A percentile compares a stretch with the other conserved stretches of the same genome.
phyloP scores from a whole-genome alignment of 768 basidiomycete species.

The Boletus sp. region DNA sequence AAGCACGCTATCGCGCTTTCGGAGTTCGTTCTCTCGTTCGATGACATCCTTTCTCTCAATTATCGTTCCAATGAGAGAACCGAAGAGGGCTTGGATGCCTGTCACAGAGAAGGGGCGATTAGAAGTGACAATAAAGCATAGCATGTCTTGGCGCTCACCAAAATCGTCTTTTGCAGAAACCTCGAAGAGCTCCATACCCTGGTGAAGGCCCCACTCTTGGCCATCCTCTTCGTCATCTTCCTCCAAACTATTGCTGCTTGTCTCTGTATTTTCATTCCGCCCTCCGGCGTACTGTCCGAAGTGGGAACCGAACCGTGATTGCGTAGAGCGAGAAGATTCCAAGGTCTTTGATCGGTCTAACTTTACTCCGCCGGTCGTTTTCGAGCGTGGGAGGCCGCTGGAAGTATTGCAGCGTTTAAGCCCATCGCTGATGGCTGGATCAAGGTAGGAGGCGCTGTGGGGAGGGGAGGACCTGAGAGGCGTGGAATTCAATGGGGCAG shows the following conservation, averaged over 20 bases:
- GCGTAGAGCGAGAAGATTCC: conserved; percentile 42
- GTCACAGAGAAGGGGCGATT: conserved; percentile 2
- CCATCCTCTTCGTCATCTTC: conserved; percentile 57
- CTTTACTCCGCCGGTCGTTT: conserved; percentile 40
- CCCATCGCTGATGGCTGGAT: conserved; percentile 53
- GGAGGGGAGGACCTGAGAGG: conserved; percentile 47
- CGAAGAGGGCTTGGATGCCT: conserved; percentile 83
- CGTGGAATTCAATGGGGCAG: conserved; percentile 51
- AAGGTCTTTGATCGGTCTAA: conserved; percentile 27
- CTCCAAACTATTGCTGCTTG: conserved; percentile 62
- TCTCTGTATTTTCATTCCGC: conserved; percentile 57
- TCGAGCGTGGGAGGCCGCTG: conserved; percentile 46
- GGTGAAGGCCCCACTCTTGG: conserved; percentile 72
- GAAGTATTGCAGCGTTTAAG: conserved; percentile 52
- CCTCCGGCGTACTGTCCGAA: conserved; percentile 49
- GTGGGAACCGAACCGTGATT: conserved; percentile 56
- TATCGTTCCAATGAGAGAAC: conserved; percentile 74
- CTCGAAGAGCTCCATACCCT: conserved; percentile 86
- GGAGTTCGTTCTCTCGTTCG: conserved; percentile 74
- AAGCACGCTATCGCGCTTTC: conserved; percentile 82
- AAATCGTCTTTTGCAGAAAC: conserved; percentile 87
- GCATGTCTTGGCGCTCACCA: conserved; percentile 42
- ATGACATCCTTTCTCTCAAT: conserved; percentile 75
- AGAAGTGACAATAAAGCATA: conserved; percentile 10
- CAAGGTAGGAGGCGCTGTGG: conserved; percentile 60